Evolutionary conservation across 805 yeast species (phyloP).

Genomic region (Scheffersomyces coipomensis): DNA sequence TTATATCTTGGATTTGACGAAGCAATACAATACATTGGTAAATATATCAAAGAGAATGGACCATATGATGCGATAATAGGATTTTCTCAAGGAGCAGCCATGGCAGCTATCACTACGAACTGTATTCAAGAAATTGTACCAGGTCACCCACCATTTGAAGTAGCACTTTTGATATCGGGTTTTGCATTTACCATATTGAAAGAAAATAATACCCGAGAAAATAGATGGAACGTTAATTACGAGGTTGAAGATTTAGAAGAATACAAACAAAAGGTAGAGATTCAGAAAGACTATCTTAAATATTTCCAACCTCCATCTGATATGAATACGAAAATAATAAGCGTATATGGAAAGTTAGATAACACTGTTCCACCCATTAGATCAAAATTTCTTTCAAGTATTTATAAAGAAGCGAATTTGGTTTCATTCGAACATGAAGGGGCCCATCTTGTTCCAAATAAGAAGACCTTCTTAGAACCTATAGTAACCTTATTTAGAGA

Average conservation of each 20-base stretch:
- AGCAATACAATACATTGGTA: slow-evolving; percentile 21
- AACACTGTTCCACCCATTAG: slow-evolving; percentile 31
- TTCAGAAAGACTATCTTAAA: slow-evolving; percentile 16
- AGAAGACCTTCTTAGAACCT: slow-evolving; percentile 15
- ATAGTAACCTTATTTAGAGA: slow-evolving; percentile 13
- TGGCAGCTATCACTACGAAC: slow-evolving; percentile 30
- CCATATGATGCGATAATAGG: slow-evolving; percentile 44
- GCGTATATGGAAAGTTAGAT: slow-evolving; percentile 32
- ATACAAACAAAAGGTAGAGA: slow-evolving; percentile 15
- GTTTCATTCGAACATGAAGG: slow-evolving; percentile 29
- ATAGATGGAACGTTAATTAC: slow-evolving; percentile 12
- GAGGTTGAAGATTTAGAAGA: slow-evolving; percentile 21
- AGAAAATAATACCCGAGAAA: slow-evolving; percentile 9
- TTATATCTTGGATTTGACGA: slow-evolving; percentile 26
- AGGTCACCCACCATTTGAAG: slow-evolving; percentile 20
- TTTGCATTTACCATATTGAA: slow-evolving; percentile 32
- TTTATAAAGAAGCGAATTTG: slow-evolving; percentile 13
- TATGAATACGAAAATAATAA: slow-evolving; percentile 21
- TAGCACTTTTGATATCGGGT: slow-evolving; percentile 32
- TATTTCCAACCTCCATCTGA: slow-evolving; percentile 16
- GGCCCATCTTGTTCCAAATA: slow-evolving; percentile 31
- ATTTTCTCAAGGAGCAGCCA: slow-evolving; percentile 43
- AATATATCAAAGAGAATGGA: slow-evolving; percentile 31
- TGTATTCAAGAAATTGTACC: slow-evolving; percentile 19
- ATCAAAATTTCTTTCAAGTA: slow-evolving; percentile 19